phyloP scores from a whole-genome alignment of 805 yeast species.

The Zygotorulaspora chibaensis region DNA sequence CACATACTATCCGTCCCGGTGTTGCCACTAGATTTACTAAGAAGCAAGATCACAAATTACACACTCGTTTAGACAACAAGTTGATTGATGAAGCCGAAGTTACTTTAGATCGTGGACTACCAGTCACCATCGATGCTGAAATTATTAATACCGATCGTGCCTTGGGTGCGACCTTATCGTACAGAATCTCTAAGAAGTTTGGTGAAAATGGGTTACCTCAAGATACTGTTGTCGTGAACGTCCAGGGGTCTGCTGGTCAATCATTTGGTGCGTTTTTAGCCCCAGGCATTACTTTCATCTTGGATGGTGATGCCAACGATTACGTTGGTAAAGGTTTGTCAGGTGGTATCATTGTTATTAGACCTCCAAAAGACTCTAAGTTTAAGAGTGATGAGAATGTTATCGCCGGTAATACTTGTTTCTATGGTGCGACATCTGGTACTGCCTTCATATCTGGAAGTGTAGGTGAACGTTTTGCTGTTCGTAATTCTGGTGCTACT shows the following conservation, averaged over 20 bases:
- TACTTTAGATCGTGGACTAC: constrained; percentile 94
- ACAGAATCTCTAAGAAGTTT: constrained; percentile 86
- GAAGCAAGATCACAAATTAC: constrained; percentile 91
- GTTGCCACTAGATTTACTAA: constrained; percentile 89
- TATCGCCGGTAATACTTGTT: constrained; percentile 93
- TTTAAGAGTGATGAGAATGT: constrained; percentile 96
- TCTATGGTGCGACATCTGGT: constrained; percentile 97
- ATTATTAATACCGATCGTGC: constrained; percentile 96
- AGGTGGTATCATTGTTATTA: constrained; percentile 90
- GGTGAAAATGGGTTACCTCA: constrained; percentile 94
- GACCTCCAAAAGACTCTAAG: constrained; percentile 78
- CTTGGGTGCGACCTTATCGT: constrained; percentile 89
- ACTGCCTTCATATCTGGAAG: constrained; percentile 91
- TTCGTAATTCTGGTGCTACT: constrained; percentile 96
- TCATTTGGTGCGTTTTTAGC: constrained; percentile 98
- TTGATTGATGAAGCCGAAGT: constrained; percentile 92
- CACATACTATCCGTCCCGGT: constrained; percentile 93
- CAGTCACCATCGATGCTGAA: constrained; percentile 88
- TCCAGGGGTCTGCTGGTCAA: constrained; percentile 94
- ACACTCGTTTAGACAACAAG: constrained; percentile 91
- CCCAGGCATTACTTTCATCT: constrained; percentile 88
- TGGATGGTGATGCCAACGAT: constrained; percentile 97
- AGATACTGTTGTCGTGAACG: constrained; percentile 91
- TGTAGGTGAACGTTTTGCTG: constrained; percentile 98
- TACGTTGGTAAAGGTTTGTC: constrained; percentile 96